A percentile compares a stretch with the other conserved stretches of the same genome.
These are phyloP conservation scores for Podila minutissima DNA, from an alignment of 192 early-diverging fungal species.

Conservation along the genomic window DNA sequence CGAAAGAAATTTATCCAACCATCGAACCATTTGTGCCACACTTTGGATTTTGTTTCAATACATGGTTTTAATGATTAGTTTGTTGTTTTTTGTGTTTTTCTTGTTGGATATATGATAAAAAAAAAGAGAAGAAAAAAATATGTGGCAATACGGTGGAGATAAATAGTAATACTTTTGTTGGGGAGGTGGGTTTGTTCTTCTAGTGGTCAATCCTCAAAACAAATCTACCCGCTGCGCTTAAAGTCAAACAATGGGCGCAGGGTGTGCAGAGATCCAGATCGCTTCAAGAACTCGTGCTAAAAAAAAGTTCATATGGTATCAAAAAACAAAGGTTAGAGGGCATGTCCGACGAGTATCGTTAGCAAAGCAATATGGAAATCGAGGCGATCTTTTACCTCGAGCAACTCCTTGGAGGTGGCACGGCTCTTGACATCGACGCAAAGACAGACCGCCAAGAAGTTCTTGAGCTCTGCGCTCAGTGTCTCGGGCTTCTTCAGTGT, in stretches of 20 bases:
- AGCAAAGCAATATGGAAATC: not conserved
- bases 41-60: too few relatives aligned
- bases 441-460: slow-evolving; percentile 88
- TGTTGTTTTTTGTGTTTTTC: too few relatives aligned
- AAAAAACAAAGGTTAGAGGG: slow-evolving; percentile 4
- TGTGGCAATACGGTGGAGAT: too few relatives aligned
- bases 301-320: not conserved
- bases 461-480: slow-evolving; percentile 81
- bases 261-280: slow-evolving; percentile 25
- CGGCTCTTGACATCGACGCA: slow-evolving; percentile 90
- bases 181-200: not conserved
- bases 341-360: not conserved
- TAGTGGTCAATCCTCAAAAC: not conserved
- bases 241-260: slow-evolving; percentile 44
- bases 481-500: slow-evolving; percentile 88
- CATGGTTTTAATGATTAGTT: too few relatives aligned
- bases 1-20: not conserved
- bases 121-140: too few relatives aligned
- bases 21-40: not conserved
- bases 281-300: slow-evolving; percentile 77
- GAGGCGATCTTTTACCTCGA: slow-evolving; percentile 61
- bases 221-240: slow-evolving; percentile 30
- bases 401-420: slow-evolving; percentile 78
- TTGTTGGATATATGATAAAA: too few relatives aligned
- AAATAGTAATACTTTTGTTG: too few relatives aligned